phyloP scores from a whole-genome alignment of 1,139 yeast genomes.

The Schizosaccharomyces versatilis region DNA sequence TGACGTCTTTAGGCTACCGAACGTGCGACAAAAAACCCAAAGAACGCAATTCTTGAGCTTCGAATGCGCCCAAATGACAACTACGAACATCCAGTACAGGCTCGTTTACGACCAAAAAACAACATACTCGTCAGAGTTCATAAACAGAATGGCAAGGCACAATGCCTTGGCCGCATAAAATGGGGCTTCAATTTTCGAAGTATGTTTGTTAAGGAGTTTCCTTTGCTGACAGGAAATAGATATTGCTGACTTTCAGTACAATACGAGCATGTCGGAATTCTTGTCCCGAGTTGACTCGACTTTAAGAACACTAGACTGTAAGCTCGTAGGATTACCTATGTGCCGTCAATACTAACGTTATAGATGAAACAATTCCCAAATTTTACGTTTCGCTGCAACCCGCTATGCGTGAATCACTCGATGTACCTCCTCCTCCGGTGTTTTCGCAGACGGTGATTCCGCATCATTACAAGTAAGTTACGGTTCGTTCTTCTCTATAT shows the following conservation, averaged over 20 bases:
- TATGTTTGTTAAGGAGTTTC: neutral
- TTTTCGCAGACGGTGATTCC: slow-evolving; percentile 61
- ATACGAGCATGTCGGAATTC: slow-evolving; percentile 35
- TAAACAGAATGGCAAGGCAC: neutral
- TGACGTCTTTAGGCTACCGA: neutral
- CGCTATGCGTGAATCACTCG: slow-evolving; percentile 27
- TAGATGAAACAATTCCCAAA: slow-evolving; percentile 19
- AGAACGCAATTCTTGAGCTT: neutral
- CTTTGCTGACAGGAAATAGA: slow-evolving; percentile 19
- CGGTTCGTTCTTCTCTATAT: too few relatives aligned
- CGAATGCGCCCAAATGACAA: slow-evolving; percentile 37
- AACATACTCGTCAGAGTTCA: slow-evolving; percentile 17
- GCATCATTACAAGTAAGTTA: slow-evolving; percentile 32
- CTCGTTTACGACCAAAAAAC: slow-evolving; percentile 19
- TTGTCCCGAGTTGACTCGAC: slow-evolving; percentile 24
- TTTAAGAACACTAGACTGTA: slow-evolving; percentile 23
- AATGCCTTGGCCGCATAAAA: neutral
- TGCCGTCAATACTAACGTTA: neutral
- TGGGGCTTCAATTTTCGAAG: slow-evolving; percentile 1
- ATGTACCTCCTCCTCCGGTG: slow-evolving; percentile 70
- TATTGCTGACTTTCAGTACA: slow-evolving; percentile 69
- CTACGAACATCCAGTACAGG: slow-evolving; percentile 61
- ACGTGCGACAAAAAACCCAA: neutral
- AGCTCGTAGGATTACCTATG: neutral
- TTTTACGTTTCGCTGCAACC: slow-evolving; percentile 20